Evolutionary conservation across 2,329 filamentous ascomycete genomes (phyloP), one percentile per base, ranked within the genome.

Genomic region (Talaromyces pinophilus): DNA sequence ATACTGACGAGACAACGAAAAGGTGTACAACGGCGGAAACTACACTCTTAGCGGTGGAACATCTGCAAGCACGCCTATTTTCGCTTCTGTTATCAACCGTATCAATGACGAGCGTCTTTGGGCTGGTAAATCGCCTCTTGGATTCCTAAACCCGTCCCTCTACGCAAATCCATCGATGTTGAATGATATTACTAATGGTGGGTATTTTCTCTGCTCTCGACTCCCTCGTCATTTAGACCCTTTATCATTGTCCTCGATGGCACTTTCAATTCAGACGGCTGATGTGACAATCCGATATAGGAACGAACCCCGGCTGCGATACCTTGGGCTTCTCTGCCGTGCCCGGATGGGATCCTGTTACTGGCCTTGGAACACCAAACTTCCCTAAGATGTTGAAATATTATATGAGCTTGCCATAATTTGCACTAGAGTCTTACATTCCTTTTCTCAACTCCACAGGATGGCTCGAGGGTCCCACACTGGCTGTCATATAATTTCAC

Each of bases 281-380:
- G 28, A 54, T n/a, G 17, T 17, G 17, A 33, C 28, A 54, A 54
- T 30, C 50, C 17, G 6, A 33, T 38, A 19, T 48, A 66, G 62
- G 62, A 46, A 65, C 63, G 19, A 65, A 65, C 28, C 63, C 63
- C n/a, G 63, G 63, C 5, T 65, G 63, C 38, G 33, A 61, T 19
- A 65, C 63, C 1, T 6, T 22, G 46, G 63, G 63, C 11, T 65
- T 65, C 28, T 65, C 63, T 25, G 57, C 63, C 28, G 63, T 61
- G 2, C 55, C 63, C 72, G 73, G 72, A 72, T 76, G 74, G 74
- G 74, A 76, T 63, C 74, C 73, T 0, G 73, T 70, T 6, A 74
- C 75, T 7, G 74, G 76, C 8, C 65, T 77, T 52, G 76, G 75
- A 19, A 76, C 74, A 19, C 76, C 74, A 1, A 73, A 67, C 30